Evolutionary conservation across 225 moss, liverwort and hornwort genomes (phyloP).

Genomic region (Lunularia cruciata): DNA sequence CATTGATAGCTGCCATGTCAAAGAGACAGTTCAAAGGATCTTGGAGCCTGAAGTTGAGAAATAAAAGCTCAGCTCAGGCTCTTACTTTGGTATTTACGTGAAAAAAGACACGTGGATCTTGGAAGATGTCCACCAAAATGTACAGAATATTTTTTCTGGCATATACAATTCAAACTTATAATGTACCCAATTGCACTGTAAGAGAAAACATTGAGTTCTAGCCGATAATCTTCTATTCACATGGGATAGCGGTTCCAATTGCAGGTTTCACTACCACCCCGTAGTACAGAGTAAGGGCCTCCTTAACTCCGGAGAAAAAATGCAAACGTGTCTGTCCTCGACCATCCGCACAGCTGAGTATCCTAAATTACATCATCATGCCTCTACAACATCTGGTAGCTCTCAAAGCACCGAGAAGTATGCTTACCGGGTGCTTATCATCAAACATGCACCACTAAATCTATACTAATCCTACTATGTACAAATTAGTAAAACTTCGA

Average conservation of each 20-base stretch:
- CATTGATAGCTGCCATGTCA: too few relatives aligned
- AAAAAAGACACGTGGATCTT: too few relatives aligned
- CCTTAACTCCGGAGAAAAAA: background rate
- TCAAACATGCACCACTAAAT: slow-evolving; percentile 5
- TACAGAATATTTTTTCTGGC: too few relatives aligned
- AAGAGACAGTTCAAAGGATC: too few relatives aligned
- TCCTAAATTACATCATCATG: background rate
- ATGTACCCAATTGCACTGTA: too few relatives aligned
- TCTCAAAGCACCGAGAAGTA: slow-evolving; percentile 6
- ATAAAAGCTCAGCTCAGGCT: too few relatives aligned
- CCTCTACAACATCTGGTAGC: slow-evolving; percentile 2
- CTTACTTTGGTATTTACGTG: too few relatives aligned
- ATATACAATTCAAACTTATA: too few relatives aligned
- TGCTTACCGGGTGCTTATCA: slow-evolving; percentile 7
- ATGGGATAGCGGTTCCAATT: background rate
- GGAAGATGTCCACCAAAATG: too few relatives aligned
- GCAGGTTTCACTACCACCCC: background rate
- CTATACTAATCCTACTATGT: background rate
- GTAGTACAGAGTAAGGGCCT: background rate
- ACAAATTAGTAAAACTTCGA: background rate
- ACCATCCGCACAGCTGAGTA: background rate
- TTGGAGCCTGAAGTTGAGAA: too few relatives aligned
- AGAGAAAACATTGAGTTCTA: background rate
- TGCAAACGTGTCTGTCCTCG: background rate
- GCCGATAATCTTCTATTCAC: background rate